Percentiles rank a stretch among this genome's conserved stretches.
phyloP scores from a whole-genome alignment of 2,329 filamentous ascomycete genomes.

The Tolypocladium ovalisporum region DNA sequence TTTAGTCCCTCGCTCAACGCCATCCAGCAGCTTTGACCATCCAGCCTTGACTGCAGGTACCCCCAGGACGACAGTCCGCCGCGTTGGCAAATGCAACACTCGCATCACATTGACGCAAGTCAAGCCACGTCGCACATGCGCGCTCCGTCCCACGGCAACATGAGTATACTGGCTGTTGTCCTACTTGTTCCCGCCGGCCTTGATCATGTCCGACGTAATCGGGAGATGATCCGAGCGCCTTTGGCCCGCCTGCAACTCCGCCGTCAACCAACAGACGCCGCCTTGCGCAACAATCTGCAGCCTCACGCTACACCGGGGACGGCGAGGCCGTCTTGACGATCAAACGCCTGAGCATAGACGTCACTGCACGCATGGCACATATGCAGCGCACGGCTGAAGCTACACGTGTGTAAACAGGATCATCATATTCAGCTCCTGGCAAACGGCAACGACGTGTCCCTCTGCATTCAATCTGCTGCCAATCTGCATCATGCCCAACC shows the following conservation, averaged over 20 bases:
- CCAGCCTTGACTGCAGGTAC: too few relatives aligned
- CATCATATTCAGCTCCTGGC: background rate
- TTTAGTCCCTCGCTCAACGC: too few relatives aligned
- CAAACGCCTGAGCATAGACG: background rate
- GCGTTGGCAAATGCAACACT: too few relatives aligned
- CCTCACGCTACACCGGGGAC: background rate
- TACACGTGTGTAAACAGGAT: background rate
- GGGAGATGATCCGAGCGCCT: background rate
- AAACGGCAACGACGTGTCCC: background rate
- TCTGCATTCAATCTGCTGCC: constrained; percentile 2
- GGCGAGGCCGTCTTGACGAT: background rate
- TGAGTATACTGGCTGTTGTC: too few relatives aligned
- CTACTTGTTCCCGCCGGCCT: too few relatives aligned
- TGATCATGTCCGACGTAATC: too few relatives aligned
- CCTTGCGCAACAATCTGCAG: background rate
- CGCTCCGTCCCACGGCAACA: too few relatives aligned
- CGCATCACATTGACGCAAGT: too few relatives aligned
- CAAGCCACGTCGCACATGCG: too few relatives aligned
- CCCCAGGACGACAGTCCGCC: too few relatives aligned
- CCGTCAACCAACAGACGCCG: background rate
- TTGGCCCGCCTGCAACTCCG: background rate
- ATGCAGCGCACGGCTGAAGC: background rate
- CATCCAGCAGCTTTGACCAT: too few relatives aligned
- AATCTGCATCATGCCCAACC: constrained; percentile 1
- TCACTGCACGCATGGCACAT: background rate